A percentile compares a stretch with the other conserved stretches of the same genome.
Conservation (phyloP, 495 filamentous ascomycete species). For the Aspergillus olivimuriae region DNA sequence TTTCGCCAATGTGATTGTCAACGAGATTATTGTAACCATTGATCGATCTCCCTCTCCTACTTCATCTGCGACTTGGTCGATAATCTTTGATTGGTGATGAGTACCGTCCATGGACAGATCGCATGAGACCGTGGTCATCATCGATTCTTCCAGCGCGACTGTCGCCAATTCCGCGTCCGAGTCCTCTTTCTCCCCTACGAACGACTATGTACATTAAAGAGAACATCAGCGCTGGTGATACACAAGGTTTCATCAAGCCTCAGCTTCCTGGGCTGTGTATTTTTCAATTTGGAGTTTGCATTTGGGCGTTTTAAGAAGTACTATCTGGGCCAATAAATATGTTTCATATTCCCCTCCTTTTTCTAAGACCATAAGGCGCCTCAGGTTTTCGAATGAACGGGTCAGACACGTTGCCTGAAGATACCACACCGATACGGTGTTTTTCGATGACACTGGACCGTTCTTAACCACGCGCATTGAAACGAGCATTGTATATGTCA, state of each 20-base stretch:
- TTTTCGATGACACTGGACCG: no score
- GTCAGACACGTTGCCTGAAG: no score
- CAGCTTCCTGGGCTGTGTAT: constrained; percentile 11
- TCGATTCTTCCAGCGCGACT: not conserved
- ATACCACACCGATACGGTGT: no score
- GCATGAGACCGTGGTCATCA: not conserved
- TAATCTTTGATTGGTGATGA: not conserved
- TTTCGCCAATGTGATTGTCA: no score
- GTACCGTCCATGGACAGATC: not conserved
- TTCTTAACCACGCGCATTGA: no score
- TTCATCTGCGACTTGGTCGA: no score
- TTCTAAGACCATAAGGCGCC: constrained; percentile 1
- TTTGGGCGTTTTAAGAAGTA: constrained; percentile 25
- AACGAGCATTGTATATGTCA: constrained; percentile 31
- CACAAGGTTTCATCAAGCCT: not conserved
- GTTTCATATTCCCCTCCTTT: constrained; percentile 14
- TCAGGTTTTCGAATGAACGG: no score
- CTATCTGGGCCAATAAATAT: constrained; percentile 21
- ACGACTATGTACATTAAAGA: constrained; percentile 25
- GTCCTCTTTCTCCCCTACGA: not conserved
- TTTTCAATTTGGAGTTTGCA: constrained; percentile 14
- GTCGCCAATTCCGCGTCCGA: not conserved
- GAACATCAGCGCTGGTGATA: constrained; percentile 6
- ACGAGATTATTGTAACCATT: no score
- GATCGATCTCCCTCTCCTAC: no score